phyloP scores from a whole-genome alignment of 768 basidiomycete species.

The Collybiopsis confluens region DNA sequence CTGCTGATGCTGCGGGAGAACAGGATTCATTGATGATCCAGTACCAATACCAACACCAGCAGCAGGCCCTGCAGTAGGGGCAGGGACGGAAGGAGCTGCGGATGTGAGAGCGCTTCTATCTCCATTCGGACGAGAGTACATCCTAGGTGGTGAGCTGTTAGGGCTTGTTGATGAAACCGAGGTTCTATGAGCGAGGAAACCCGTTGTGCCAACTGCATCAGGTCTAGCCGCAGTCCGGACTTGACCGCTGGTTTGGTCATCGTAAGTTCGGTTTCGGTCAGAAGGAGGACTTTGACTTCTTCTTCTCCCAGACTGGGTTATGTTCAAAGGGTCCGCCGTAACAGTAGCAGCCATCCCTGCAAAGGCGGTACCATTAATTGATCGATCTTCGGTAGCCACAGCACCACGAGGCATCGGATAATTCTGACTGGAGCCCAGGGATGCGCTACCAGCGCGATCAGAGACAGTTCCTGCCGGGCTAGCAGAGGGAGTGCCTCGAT shows the following conservation, averaged over 20 bases:
- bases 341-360: neutral
- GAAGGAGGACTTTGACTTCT: neutral
- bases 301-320: neutral
- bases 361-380: neutral
- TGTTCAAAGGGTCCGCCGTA: neutral
- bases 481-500: too few relatives aligned
- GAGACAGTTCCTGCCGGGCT: too few relatives aligned
- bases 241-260: neutral
- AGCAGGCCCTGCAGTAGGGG: neutral
- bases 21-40: too few relatives aligned
- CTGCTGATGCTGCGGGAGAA: neutral
- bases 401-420: slow-evolving; percentile 6
- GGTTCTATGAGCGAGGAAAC: neutral
- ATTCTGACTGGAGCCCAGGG: neutral
- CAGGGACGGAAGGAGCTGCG: neutral
- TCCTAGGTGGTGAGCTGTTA: neutral
- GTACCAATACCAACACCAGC: too few relatives aligned
- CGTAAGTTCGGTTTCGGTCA: neutral
- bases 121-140: neutral
- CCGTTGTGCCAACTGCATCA: neutral
- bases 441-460: too few relatives aligned
- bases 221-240: neutral
- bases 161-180: neutral
- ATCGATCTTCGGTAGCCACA: slow-evolving; percentile 1
- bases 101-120: neutral